Percentiles rank a stretch among this genome's conserved stretches.
Conservation (phyloP, 306 rosid species). For the Ammopiptanthus mongolicus region DNA sequence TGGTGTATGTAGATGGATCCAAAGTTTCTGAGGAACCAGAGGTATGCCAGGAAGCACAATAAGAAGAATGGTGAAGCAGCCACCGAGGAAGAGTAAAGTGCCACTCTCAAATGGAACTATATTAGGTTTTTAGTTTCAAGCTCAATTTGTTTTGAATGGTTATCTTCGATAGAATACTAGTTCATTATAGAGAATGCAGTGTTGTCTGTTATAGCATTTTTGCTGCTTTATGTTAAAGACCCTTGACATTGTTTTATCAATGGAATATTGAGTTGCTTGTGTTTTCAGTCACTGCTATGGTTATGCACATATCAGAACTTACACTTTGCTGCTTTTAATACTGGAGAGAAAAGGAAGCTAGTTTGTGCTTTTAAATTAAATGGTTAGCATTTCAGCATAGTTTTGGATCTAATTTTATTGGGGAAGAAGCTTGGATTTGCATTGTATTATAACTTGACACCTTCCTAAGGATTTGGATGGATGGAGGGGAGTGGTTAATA, state of each 20-base stretch:
- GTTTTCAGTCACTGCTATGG: not conserved
- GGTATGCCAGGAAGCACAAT: conserved; percentile 99
- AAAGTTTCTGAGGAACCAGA: conserved; percentile 96
- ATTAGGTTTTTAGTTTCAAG: conserved; percentile 9
- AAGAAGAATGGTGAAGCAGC: conserved; percentile 48
- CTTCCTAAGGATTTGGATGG: no score
- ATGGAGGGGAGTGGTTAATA: no score
- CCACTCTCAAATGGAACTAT: not conserved
- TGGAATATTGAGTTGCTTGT: not conserved
- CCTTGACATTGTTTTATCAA: not conserved
- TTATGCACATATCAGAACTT: not conserved
- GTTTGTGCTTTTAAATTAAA: not conserved
- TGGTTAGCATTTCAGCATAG: not conserved
- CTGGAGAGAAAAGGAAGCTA: no score
- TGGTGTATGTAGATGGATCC: conserved; percentile 74
- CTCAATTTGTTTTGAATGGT: not conserved
- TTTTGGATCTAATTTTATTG: not conserved
- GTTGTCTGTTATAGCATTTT: not conserved
- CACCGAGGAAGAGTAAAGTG: conserved; percentile 59
- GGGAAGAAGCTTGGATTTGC: not conserved
- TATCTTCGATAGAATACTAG: not conserved
- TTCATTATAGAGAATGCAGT: not conserved
- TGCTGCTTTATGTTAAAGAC: not conserved
- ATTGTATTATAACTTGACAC: not conserved
- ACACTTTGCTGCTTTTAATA: no score